Conservation (phyloP, 1,139 yeast genomes). For the Torulaspora globosa region DNA sequence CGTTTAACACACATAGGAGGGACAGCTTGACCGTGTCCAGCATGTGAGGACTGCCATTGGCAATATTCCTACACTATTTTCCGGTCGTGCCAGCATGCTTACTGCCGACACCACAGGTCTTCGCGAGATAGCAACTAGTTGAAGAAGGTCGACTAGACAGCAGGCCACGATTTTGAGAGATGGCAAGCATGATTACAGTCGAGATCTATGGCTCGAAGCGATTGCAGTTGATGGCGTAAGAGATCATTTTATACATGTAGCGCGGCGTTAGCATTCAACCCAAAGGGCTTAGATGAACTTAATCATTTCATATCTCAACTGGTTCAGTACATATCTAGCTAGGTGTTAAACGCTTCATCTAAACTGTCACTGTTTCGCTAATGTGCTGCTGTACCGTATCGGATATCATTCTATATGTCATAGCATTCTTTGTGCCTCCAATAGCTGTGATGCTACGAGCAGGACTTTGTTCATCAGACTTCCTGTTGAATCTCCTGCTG, state of each 20-base stretch:
- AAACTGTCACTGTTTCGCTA: background rate
- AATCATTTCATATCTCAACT: background rate
- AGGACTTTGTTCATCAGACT: conserved; percentile 34
- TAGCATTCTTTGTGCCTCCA: conserved; percentile 36
- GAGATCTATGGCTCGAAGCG: background rate
- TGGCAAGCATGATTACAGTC: background rate
- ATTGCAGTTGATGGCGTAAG: background rate
- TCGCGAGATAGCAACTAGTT: background rate
- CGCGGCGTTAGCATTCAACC: conserved; percentile 1
- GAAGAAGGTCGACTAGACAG: background rate
- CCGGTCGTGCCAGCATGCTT: too few relatives aligned
- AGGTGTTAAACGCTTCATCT: background rate
- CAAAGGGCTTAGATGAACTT: background rate
- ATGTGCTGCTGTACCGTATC: conserved; percentile 36
- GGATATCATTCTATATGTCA: conserved; percentile 31
- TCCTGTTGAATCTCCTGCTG: conserved; percentile 69
- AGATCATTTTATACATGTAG: conserved; percentile 4
- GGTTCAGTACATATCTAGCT: too few relatives aligned
- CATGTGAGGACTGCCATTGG: too few relatives aligned
- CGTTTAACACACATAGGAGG: background rate
- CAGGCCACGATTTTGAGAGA: background rate
- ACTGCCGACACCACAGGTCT: too few relatives aligned
- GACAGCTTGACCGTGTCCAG: background rate
- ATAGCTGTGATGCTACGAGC: conserved; percentile 35
- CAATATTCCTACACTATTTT: too few relatives aligned